Evolutionary conservation across 768 basidiomycete species (phyloP), one percentile per base, ranked within the genome.

Genomic region (Boletus rex-veris): DNA sequence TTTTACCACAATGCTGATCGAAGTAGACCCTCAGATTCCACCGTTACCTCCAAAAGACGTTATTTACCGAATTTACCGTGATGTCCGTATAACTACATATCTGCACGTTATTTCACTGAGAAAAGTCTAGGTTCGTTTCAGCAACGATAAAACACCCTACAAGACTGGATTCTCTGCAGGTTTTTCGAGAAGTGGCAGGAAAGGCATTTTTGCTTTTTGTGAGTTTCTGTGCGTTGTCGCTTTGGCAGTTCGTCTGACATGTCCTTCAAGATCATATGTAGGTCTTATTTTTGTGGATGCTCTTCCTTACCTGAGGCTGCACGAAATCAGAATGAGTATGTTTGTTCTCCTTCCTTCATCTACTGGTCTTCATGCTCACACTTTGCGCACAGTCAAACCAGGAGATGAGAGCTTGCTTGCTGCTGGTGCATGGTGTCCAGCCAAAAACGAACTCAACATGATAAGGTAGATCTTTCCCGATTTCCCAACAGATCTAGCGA

Each of bases 81-180:
- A 98, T 68, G 90, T 89, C 18, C 30, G 58, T 46, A 36, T 41
- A 16, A 24, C 9, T 21, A 1, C 24, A 24, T 45, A 33, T 18
- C 9, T 42, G 31, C 53, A 28, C 12, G 8, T 24, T 26, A n/a
- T 53, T 50, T 58, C 33, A 40, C 47, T 59, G 45, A 61, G 15
- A 19, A 3, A 28, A 8, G 7, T 35, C 35, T 42, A 92, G 90
- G 69, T 96, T 21, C 82, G 94, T 14, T 97, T 96, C 71, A 92
- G 89, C 65, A 91, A 91, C 52, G 90, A 94, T 67, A 95, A 94
- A 74, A 99, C 96, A 5, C 96, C 96, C 0, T 99, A 99, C 75
- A 98, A 98, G 73, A 80, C 70, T 7, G 77, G 78, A 10, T 79
- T 98, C 31, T 87, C 88, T 0, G 89, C 91, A 0, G 88, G 85